Conservation (phyloP, 2,329 filamentous ascomycete species). For the Exophiala dermatitidis region DNA sequence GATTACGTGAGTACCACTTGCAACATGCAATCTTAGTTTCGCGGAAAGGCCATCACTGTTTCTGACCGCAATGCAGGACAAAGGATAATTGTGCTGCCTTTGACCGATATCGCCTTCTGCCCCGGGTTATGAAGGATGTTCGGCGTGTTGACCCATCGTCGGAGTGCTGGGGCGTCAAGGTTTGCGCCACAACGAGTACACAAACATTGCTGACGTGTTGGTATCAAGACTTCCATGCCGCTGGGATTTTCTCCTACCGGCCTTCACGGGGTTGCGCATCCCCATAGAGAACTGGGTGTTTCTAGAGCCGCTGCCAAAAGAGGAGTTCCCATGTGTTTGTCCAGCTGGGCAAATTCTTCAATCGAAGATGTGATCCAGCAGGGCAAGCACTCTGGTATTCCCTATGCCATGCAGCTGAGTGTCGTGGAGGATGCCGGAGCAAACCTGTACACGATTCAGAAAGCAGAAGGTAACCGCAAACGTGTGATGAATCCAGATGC, state of each 20-base stretch:
- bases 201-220: background rate
- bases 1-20: background rate
- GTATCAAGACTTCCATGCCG: slow-evolving; percentile 28
- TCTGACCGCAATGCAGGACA: background rate
- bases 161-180: slow-evolving; percentile 28
- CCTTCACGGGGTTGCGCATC: slow-evolving; percentile 24
- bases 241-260: slow-evolving; percentile 38
- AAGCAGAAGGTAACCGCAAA: slow-evolving; percentile 33
- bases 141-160: slow-evolving; percentile 33
- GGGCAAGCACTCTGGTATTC: slow-evolving; percentile 22
- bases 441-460: slow-evolving; percentile 35
- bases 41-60: too few relatives aligned
- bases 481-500: background rate
- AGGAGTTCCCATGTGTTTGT: slow-evolving; percentile 44
- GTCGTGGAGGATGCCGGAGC: slow-evolving; percentile 40
- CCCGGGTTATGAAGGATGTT: slow-evolving; percentile 40
- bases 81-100: background rate
- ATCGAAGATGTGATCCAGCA: slow-evolving; percentile 42
- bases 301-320: slow-evolving; percentile 40
- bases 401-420: slow-evolving; percentile 44
- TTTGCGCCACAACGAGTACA: slow-evolving; percentile 23
- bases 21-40: too few relatives aligned
- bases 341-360: slow-evolving; percentile 40
- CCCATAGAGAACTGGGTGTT: slow-evolving; percentile 45
- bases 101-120: slow-evolving; percentile 31